Conservation (phyloP, 2,329 filamentous ascomycete genomes). For the Colletotrichum sp. region DNA sequence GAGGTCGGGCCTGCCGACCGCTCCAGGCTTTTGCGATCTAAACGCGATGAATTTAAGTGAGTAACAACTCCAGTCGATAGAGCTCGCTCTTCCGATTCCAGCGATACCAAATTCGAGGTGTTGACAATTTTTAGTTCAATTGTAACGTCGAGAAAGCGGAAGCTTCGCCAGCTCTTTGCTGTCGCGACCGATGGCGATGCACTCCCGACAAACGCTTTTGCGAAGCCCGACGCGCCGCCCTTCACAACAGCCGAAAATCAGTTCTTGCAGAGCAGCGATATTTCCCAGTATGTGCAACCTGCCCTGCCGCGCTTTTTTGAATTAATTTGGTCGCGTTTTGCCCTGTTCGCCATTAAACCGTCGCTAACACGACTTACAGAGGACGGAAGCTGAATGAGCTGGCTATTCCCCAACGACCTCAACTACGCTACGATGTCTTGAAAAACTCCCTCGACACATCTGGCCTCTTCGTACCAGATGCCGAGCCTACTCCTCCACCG, state of each 20-base stretch:
- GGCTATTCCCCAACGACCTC: slow-evolving; percentile 55
- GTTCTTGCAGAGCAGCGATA: slow-evolving; percentile 63
- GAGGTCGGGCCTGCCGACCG: slow-evolving; percentile 71
- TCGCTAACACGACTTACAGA: slow-evolving; percentile 34
- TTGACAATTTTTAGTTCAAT: slow-evolving; percentile 65
- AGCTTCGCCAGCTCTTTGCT: slow-evolving; percentile 85
- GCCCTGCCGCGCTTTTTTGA: slow-evolving; percentile 7
- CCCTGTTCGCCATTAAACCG: neutral
- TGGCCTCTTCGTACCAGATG: slow-evolving; percentile 13
- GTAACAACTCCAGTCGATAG: slow-evolving; percentile 47
- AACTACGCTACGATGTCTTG: slow-evolving; percentile 47
- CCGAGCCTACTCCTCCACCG: neutral
- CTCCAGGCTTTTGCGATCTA: slow-evolving; percentile 70
- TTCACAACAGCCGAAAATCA: slow-evolving; percentile 56
- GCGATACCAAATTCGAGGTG: slow-evolving; percentile 48
- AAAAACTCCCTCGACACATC: slow-evolving; percentile 41
- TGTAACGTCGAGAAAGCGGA: slow-evolving; percentile 86
- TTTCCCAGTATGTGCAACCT: slow-evolving; percentile 59
- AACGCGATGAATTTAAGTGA: slow-evolving; percentile 67
- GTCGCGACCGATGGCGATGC: slow-evolving; percentile 74
- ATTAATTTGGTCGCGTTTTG: slow-evolving; percentile 25
- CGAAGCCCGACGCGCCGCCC: slow-evolving; percentile 61
- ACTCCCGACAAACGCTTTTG: slow-evolving; percentile 64
- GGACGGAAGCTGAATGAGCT: slow-evolving; percentile 56
- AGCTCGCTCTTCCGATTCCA: slow-evolving; percentile 54